Percentiles rank a stretch among this genome's conserved stretches.
Evolutionary conservation across 306 rosid species (phyloP).

Genomic region (Dicorynia guianensis): DNA sequence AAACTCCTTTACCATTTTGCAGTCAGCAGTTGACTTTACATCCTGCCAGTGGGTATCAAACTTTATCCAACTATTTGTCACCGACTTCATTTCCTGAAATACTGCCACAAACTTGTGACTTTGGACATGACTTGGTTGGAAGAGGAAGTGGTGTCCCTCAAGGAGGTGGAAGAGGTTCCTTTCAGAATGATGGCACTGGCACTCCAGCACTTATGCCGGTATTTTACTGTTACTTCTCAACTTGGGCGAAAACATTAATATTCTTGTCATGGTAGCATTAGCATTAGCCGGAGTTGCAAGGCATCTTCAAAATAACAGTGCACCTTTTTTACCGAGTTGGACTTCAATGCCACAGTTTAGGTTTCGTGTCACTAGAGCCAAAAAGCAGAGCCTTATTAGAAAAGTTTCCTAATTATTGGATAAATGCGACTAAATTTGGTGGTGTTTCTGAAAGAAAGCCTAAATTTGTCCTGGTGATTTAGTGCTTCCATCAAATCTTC

Average conservation of each 20-base stretch:
- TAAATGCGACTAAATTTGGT: not conserved
- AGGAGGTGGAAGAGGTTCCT: conserved; percentile 14
- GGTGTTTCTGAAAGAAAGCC: not conserved
- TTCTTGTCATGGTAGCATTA: not conserved
- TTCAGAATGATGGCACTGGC: conserved; percentile 15
- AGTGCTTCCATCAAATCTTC: not conserved
- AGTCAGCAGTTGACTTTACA: not conserved
- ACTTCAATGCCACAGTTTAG: too few relatives aligned
- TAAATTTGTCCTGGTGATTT: not conserved
- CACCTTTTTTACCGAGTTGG: too few relatives aligned
- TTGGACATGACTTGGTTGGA: not conserved
- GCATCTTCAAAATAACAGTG: too few relatives aligned
- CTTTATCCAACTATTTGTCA: not conserved
- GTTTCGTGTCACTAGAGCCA: too few relatives aligned
- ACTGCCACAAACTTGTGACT: not conserved
- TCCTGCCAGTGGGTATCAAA: not conserved
- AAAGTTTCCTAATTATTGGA: too few relatives aligned
- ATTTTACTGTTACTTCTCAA: not conserved
- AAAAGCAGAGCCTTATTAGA: too few relatives aligned
- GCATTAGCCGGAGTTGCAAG: not conserved
- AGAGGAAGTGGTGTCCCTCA: not conserved
- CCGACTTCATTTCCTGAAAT: not conserved
- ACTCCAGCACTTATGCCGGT: conserved; percentile 9
- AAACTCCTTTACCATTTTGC: not conserved
- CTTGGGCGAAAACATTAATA: not conserved